These are phyloP conservation scores for Monosporascus ibericus DNA, from an alignment of 2,329 filamentous ascomycete genomes.

Conservation along the genomic window DNA sequence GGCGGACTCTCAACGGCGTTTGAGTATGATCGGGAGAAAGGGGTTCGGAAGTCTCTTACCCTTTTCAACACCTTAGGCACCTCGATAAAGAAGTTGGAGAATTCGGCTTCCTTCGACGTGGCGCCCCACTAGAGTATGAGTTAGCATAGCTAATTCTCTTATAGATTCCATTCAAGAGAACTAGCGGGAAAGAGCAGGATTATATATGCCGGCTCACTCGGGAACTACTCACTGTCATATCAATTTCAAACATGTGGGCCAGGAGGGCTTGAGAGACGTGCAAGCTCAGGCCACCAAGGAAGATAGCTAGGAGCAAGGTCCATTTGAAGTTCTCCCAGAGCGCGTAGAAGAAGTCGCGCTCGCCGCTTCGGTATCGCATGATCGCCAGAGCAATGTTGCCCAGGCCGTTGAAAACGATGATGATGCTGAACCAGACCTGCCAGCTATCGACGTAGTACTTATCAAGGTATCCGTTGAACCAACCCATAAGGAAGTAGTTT, in stretches of 20 bases:
- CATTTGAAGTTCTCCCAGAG: constrained; percentile 65
- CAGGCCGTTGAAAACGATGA: constrained; percentile 70
- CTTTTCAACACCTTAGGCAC: constrained; percentile 71
- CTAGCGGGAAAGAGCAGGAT: neutral
- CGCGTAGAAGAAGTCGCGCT: constrained; percentile 52
- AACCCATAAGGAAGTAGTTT: constrained; percentile 69
- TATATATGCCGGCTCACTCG: too few species aligned
- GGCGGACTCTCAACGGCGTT: constrained; percentile 11
- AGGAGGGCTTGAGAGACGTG: constrained; percentile 77
- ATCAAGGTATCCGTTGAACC: constrained; percentile 61
- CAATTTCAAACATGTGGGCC: constrained; percentile 76
- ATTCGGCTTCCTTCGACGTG: constrained; percentile 75
- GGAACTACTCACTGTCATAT: constrained; percentile 51
- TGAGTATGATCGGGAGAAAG: constrained; percentile 32
- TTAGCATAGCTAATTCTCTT: neutral
- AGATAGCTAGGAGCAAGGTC: constrained; percentile 69
- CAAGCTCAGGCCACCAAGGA: constrained; percentile 74
- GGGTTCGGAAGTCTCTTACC: constrained; percentile 48
- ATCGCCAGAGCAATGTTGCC: constrained; percentile 67
- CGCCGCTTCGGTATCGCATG: constrained; percentile 66
- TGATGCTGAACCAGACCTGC: constrained; percentile 75
- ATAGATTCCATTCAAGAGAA: neutral
- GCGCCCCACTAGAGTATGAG: constrained; percentile 56
- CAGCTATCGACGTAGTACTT: constrained; percentile 65
- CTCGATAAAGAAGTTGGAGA: constrained; percentile 80